Evolutionary conservation across 2,329 filamentous ascomycete species (phyloP).

Genomic region (Cadophora malorum): DNA sequence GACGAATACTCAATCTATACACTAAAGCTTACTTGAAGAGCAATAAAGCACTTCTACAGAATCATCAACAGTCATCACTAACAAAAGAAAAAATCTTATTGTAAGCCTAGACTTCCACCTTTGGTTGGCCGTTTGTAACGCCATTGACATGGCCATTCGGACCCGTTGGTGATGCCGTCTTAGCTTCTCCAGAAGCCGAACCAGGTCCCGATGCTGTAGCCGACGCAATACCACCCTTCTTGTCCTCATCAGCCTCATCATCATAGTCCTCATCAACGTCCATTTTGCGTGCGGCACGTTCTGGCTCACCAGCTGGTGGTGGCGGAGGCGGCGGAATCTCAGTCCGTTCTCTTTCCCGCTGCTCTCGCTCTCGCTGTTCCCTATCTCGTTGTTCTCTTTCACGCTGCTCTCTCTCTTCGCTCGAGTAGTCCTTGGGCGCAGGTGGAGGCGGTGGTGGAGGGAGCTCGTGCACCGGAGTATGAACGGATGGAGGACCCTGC

Average conservation of each 20-base stretch:
- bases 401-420: conserved; percentile 57
- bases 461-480: conserved; percentile 51
- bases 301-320: conserved; percentile 72
- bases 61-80: conserved; percentile 21
- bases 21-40: conserved; percentile 20
- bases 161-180: conserved; percentile 56
- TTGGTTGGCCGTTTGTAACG: conserved; percentile 42
- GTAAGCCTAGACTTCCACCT: conserved; percentile 40
- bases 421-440: conserved; percentile 56
- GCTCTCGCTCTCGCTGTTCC: conserved; percentile 26
- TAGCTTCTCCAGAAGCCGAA: conserved; percentile 52
- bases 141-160: conserved; percentile 45
- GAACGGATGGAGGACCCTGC: conserved; percentile 61
- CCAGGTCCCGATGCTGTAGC: conserved; percentile 54
- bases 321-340: conserved; percentile 48
- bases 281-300: conserved; percentile 87
- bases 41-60: conserved; percentile 5
- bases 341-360: conserved; percentile 48
- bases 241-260: conserved; percentile 88
- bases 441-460: conserved; percentile 53
- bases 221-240: conserved; percentile 61
- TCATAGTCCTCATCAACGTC: conserved; percentile 98
- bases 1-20: conserved; percentile 23
- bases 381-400: conserved; percentile 30
- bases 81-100: not conserved